These are phyloP conservation scores for Pseudogymnoascus sp. DNA, from an alignment of 2,329 filamentous ascomycete genomes.

Conservation along the genomic window DNA sequence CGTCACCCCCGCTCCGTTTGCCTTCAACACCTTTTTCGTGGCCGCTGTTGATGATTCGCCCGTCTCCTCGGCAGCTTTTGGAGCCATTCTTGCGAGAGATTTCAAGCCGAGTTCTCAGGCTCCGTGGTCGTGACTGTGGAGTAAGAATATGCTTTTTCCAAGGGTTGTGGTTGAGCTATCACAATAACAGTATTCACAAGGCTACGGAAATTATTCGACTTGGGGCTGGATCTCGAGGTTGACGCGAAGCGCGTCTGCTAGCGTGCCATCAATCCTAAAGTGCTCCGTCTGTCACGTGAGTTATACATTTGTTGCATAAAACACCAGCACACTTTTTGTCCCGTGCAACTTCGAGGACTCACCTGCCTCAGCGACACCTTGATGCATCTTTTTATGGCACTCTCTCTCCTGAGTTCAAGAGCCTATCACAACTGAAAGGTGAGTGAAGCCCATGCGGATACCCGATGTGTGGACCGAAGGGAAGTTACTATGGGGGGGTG, in stretches of 20 bases:
- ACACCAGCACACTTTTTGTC: neutral
- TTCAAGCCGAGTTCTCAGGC: neutral
- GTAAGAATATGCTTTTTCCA: neutral
- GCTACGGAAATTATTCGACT: conserved; percentile 3
- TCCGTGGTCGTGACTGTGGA: neutral
- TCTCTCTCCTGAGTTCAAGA: neutral
- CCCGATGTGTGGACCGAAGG: neutral
- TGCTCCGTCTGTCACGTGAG: conserved; percentile 2
- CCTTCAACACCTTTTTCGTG: conserved; percentile 46
- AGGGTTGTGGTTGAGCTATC: conserved; percentile 10
- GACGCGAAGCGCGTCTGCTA: conserved; percentile 12
- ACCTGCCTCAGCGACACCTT: neutral
- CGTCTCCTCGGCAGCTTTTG: conserved; percentile 28
- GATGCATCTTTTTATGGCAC: neutral
- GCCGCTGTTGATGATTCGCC: conserved; percentile 53
- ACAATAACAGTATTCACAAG: neutral
- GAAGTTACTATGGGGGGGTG: conserved; percentile 4
- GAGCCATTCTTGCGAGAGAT: conserved; percentile 8
- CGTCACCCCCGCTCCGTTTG: conserved; percentile 40
- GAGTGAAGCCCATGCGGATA: neutral
- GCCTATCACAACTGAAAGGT: neutral
- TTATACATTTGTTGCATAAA: neutral
- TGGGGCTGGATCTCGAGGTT: conserved; percentile 6
- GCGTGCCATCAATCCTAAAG: conserved; percentile 8
- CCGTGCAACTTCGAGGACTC: neutral